Evolutionary conservation across 495 filamentous ascomycete species (phyloP).

Genomic region (Aspergillus indologenus): DNA sequence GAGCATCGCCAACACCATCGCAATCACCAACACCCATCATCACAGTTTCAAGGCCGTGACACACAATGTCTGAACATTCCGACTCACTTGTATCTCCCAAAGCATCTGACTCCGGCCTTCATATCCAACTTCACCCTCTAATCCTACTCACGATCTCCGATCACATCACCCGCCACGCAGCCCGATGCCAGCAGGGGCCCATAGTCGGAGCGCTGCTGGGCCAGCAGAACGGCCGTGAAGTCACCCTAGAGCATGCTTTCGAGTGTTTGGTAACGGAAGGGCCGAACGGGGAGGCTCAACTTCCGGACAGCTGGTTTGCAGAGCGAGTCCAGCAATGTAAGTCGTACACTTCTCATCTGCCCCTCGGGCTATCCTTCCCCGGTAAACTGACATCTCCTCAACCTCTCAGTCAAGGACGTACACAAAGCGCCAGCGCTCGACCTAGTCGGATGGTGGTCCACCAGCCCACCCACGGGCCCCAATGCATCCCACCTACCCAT

Average conservation of each 20-base stretch:
- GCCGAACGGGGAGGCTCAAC: conserved; percentile 50
- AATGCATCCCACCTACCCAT: conserved; percentile 62
- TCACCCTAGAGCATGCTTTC: conserved; percentile 90
- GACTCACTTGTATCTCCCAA: conserved; percentile 59
- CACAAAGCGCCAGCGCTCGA: conserved; percentile 81
- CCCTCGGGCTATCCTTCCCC: not conserved
- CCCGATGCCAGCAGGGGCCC: conserved; percentile 68
- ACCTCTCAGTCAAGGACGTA: conserved; percentile 71
- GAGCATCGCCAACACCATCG: not conserved
- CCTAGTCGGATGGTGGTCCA: conserved; percentile 94
- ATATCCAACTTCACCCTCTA: conserved; percentile 86
- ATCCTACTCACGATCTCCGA: conserved; percentile 95
- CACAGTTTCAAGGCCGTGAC: not conserved
- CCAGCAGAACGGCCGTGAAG: conserved; percentile 83
- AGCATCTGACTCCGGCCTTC: conserved; percentile 73
- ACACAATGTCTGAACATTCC: conserved; percentile 27
- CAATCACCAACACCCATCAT: not conserved
- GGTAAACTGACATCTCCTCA: conserved; percentile 10
- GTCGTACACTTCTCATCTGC: conserved; percentile 16
- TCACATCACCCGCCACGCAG: conserved; percentile 85
- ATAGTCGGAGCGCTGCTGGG: conserved; percentile 85
- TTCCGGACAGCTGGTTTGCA: conserved; percentile 70
- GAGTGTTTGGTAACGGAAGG: conserved; percentile 59
- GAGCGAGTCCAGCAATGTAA: conserved; percentile 80
- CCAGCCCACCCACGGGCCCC: conserved; percentile 70